phyloP scores from a whole-genome alignment of 208 protist species.

The Leishmania arabica region DNA sequence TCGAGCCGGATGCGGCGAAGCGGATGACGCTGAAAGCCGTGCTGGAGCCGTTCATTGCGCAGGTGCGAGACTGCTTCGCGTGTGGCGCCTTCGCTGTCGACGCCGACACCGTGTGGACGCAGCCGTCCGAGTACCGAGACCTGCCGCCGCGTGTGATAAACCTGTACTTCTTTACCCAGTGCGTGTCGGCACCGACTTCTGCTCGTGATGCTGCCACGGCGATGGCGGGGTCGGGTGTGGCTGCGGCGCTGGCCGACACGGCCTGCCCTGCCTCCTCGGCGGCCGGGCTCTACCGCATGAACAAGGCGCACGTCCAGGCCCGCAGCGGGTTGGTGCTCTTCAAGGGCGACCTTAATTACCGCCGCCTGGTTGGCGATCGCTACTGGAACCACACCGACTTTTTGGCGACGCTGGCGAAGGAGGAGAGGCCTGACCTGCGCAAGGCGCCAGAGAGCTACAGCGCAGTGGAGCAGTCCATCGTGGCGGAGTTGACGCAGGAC shows the following conservation, averaged over 20 bases:
- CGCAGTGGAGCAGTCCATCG: conserved; percentile 22
- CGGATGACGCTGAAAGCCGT: conserved; percentile 24
- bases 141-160: conserved; percentile 83
- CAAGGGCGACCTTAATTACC: conserved; percentile 93
- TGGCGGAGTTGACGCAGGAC: conserved; percentile 56
- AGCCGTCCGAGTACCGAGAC: conserved; percentile 88
- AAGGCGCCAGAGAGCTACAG: conserved; percentile 15
- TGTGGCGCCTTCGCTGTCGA: conserved; percentile 53
- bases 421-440: conserved; percentile 19
- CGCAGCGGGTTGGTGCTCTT: conserved; percentile 77
- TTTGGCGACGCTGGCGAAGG: conserved; percentile 39
- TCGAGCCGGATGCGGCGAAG: conserved; percentile 29
- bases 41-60: conserved; percentile 54
- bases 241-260: conserved; percentile 6
- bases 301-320: conserved; percentile 45
- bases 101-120: conserved; percentile 80
- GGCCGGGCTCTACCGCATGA: conserved; percentile 36
- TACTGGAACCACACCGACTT: conserved; percentile 81
- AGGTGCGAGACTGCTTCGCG: conserved; percentile 46
- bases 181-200: conserved; percentile 21
- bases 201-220: conserved; percentile 15
- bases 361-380: conserved; percentile 88
- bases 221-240: conserved; percentile 8
- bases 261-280: conserved; percentile 15
- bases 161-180: conserved; percentile 81